phyloP scores from a whole-genome alignment of 1,284 basidiomycete genomes.

The Thecaphora thlaspeos region DNA sequence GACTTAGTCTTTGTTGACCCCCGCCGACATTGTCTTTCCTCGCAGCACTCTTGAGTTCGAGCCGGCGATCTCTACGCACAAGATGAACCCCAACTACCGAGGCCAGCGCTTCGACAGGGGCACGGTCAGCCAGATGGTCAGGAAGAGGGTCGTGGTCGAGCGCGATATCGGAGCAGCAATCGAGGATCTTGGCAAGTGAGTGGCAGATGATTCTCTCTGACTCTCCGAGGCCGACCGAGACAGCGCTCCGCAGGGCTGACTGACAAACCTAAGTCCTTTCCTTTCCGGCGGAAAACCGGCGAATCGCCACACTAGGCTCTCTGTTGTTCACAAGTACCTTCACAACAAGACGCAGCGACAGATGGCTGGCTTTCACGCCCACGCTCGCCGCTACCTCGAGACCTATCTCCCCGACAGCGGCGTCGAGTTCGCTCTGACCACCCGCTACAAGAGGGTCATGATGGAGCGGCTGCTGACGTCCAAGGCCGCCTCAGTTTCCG shows the following conservation, averaged over 20 bases:
- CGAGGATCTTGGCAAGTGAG: conserved; percentile 42
- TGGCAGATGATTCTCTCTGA: conserved; percentile 26
- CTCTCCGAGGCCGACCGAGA: too few relatives aligned
- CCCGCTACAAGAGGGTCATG: conserved; percentile 48
- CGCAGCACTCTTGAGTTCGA: conserved; percentile 53
- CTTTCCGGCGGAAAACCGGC: too few relatives aligned
- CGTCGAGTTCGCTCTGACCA: conserved; percentile 53
- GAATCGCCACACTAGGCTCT: conserved; percentile 18
- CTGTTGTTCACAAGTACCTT: conserved; percentile 48
- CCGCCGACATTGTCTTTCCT: too few relatives aligned
- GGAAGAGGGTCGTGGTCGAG: conserved; percentile 46
- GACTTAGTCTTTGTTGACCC: too few relatives aligned
- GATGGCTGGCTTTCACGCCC: conserved; percentile 28
- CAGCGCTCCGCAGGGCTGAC: too few relatives aligned
- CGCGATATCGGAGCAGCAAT: conserved; percentile 43
- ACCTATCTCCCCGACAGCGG: conserved; percentile 54
- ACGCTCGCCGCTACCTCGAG: conserved; percentile 54
- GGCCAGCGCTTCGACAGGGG: conserved; percentile 50
- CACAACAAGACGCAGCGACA: conserved; percentile 44
- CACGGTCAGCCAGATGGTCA: conserved; percentile 41
- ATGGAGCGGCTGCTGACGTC: conserved; percentile 28
- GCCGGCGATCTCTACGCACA: conserved; percentile 55
- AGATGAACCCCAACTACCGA: conserved; percentile 56
- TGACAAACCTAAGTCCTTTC: not conserved
- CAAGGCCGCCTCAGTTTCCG: not conserved